A percentile compares a stretch with the other conserved stretches of the same genome.
phyloP scores from a whole-genome alignment of 305 asterid genomes.

The Ajuga reptans region DNA sequence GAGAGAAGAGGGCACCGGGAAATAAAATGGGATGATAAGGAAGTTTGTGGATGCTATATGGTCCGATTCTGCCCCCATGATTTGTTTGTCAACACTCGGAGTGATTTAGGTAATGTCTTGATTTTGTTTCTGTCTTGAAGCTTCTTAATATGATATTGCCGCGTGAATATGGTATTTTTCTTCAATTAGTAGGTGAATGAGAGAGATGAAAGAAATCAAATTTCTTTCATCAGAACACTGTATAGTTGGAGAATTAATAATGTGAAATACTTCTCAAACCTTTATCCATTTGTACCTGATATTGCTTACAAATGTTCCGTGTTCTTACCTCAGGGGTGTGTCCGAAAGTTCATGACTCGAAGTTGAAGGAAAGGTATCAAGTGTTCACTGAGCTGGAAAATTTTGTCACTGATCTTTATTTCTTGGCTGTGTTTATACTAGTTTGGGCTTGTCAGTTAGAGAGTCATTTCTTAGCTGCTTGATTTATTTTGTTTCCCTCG shows the following conservation, averaged over 20 bases:
- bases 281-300: background rate
- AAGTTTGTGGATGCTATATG: slow-evolving; percentile 81
- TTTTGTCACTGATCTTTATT: background rate
- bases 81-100: slow-evolving; percentile 84
- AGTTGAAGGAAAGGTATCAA: slow-evolving; percentile 87
- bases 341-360: slow-evolving; percentile 82
- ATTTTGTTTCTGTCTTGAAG: slow-evolving; percentile 10
- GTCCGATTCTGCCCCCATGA: slow-evolving; percentile 96
- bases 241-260: background rate
- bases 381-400: slow-evolving; percentile 7
- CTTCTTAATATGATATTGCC: background rate
- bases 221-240: background rate
- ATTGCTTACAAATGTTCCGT: slow-evolving; percentile 8
- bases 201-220: background rate
- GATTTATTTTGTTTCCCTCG: background rate
- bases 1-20: slow-evolving; percentile 82
- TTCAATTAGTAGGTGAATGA: background rate
- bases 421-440: background rate
- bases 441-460: background rate
- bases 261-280: background rate
- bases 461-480: background rate
- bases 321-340: slow-evolving; percentile 56
- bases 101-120: slow-evolving; percentile 66
- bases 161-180: background rate
- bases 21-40: slow-evolving; percentile 93